Base-by-base conservation (phyloP, 2,329 filamentous ascomycete genomes). In the Fusarium tjaetaba region DNA sequence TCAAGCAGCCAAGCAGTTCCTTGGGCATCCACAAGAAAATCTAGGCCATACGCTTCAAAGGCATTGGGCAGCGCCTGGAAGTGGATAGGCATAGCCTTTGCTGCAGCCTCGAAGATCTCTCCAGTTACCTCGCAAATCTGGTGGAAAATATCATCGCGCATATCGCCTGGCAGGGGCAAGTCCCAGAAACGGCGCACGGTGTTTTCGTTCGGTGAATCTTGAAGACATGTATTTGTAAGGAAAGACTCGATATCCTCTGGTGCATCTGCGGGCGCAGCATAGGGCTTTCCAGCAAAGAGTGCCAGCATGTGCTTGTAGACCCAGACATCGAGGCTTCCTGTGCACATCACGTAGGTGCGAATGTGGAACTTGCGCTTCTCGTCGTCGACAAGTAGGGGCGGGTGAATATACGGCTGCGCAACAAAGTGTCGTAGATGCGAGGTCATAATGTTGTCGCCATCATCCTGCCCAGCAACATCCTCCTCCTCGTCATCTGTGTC, bases 361-460 rank as follows among this genome's bases (percentile, higher is more conserved):
- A 99, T 94, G 84, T 99, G 96, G 84, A 98, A 99, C 83, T 99
- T 99, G 72, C 93, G 90, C 69, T 87, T 86, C 36, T 88, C 88
- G n/a, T 86, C 87, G 6, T 85, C 86, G 22, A 98, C 88, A 8
- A 83, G 77, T 7, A 98, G 88, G 1, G 96, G 95, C 4, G 93
- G 94, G 81, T 97, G 90, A 77, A 99, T 96, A 82, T 99, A 99
- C 2, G 94, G 94, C 82, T 99, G 96, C 10, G 93, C 95, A 78
- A 98, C 91, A 84, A 99, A 99, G 84, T 99, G 96, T 67, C 96
- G 93, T 56, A 99, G 91, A 80, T 98, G 95, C 2, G 94, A 96
- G 7, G 96, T 94, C 63, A 94, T 92, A 74, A 98, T 93, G 76
- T 86, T 84, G 71, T 90, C 85, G 32, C 82, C 81, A 30, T 81